Percentiles rank a stretch among this genome's conserved stretches.
Evolutionary conservation across 768 basidiomycete species (phyloP).

Genomic region (Thelephora ganbajun): DNA sequence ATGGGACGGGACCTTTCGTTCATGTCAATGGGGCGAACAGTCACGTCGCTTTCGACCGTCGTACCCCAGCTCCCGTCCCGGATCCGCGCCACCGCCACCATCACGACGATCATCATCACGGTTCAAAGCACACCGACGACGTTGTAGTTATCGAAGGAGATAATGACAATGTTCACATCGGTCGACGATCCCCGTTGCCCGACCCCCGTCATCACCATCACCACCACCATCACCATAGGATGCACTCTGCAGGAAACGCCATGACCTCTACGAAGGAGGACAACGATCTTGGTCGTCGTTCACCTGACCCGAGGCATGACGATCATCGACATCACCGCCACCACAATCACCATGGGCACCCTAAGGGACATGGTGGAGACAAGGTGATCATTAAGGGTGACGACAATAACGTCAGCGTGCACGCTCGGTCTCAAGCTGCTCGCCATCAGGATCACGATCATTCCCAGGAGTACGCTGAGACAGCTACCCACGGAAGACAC

Average conservation of each 20-base stretch:
- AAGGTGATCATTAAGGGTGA: slow-evolving; percentile 15
- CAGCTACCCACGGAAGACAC: too few species aligned
- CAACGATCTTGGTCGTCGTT: slow-evolving; percentile 2
- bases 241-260: slow-evolving; percentile 3
- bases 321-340: slow-evolving; percentile 6
- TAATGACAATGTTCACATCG: slow-evolving; percentile 6
- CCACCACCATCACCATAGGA: slow-evolving; percentile 4
- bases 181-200: not conserved
- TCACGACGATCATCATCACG: slow-evolving; percentile 6
- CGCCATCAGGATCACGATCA: slow-evolving; percentile 6
- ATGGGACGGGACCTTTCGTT: not conserved
- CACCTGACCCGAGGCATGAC: not conserved
- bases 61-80: not conserved
- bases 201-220: not conserved
- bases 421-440: slow-evolving; percentile 7
- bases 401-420: slow-evolving; percentile 15
- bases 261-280: not conserved
- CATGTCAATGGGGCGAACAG: not conserved
- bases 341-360: slow-evolving; percentile 7
- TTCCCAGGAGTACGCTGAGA: slow-evolving; percentile 1
- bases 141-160: slow-evolving; percentile 5
- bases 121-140: slow-evolving; percentile 1
- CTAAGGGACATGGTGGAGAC: slow-evolving; percentile 4
- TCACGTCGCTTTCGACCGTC: not conserved
- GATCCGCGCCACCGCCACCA: not conserved